Evolutionary conservation across 2,329 filamentous ascomycete species (phyloP).

Genomic region (Aspergillus spinulosporus): DNA sequence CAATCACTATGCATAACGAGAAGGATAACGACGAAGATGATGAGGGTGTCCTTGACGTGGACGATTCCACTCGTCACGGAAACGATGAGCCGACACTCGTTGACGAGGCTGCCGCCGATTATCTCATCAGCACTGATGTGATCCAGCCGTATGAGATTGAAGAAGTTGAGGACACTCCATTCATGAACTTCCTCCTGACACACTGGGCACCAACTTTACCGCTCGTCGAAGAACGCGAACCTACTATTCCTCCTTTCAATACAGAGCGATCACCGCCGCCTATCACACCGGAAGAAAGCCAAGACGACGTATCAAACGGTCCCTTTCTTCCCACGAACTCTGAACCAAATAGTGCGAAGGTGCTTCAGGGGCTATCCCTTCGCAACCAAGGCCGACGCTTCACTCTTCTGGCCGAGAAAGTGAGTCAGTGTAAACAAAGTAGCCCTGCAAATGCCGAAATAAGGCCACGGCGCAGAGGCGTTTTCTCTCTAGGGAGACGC

Average conservation of each 20-base stretch:
- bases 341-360: not conserved
- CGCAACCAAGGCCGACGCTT: constrained; percentile 53
- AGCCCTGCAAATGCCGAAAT: constrained; percentile 51
- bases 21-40: not conserved
- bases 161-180: constrained; percentile 19
- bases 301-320: not conserved
- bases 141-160: constrained; percentile 26
- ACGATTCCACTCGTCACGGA: constrained; percentile 6
- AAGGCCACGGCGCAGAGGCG: constrained; percentile 29
- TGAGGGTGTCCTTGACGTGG: not conserved
- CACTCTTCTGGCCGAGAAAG: constrained; percentile 62
- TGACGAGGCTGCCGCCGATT: constrained; percentile 16
- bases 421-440: constrained; percentile 63
- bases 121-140: constrained; percentile 12
- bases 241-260: not conserved
- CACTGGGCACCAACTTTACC: constrained; percentile 8
- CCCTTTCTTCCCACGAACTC: not conserved
- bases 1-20: not conserved
- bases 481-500: constrained; percentile 40
- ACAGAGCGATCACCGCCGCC: not conserved
- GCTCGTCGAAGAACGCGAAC: not conserved
- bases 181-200: constrained; percentile 9
- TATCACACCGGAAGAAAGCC: not conserved
- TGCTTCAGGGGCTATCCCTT: constrained; percentile 12
- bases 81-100: constrained; percentile 24